Evolutionary conservation across 2,329 filamentous ascomycete species (phyloP).

Genomic region (Exophiala sp.): DNA sequence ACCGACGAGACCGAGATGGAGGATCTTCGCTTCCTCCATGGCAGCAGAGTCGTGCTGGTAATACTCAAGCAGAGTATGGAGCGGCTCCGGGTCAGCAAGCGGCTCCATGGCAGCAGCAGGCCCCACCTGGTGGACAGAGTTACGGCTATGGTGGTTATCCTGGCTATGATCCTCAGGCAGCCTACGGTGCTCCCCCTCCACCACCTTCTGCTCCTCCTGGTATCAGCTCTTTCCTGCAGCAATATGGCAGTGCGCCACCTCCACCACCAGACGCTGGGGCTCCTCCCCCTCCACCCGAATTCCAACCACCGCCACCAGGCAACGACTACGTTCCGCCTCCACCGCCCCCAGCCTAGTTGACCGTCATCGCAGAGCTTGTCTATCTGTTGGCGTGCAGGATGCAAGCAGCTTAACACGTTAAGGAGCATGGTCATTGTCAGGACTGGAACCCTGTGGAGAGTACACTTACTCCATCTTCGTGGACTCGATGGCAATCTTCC

Average conservation of each 20-base stretch:
- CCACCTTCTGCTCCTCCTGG: slow-evolving; percentile 53
- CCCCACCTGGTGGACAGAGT: slow-evolving; percentile 42
- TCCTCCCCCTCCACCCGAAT: slow-evolving; percentile 38
- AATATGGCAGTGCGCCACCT: slow-evolving; percentile 59
- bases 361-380: background rate
- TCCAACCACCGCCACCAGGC: slow-evolving; percentile 22
- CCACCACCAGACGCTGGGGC: slow-evolving; percentile 45
- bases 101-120: slow-evolving; percentile 62
- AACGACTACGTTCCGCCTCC: slow-evolving; percentile 20
- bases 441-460: too few species aligned
- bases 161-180: slow-evolving; percentile 40
- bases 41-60: slow-evolving; percentile 32
- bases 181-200: slow-evolving; percentile 39
- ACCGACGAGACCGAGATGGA: slow-evolving; percentile 50
- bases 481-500: too few species aligned
- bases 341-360: slow-evolving; percentile 5
- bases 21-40: slow-evolving; percentile 35
- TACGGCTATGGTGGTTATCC: slow-evolving; percentile 58
- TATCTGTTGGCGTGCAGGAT: too few species aligned
- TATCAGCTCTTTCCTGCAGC: slow-evolving; percentile 58
- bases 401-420: too few species aligned
- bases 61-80: slow-evolving; percentile 46
- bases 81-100: slow-evolving; percentile 33
- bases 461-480: too few species aligned
- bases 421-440: too few species aligned